Evolutionary conservation across 75 land plant species (phyloP).

Genomic region (Sequoiadendron giganteum): DNA sequence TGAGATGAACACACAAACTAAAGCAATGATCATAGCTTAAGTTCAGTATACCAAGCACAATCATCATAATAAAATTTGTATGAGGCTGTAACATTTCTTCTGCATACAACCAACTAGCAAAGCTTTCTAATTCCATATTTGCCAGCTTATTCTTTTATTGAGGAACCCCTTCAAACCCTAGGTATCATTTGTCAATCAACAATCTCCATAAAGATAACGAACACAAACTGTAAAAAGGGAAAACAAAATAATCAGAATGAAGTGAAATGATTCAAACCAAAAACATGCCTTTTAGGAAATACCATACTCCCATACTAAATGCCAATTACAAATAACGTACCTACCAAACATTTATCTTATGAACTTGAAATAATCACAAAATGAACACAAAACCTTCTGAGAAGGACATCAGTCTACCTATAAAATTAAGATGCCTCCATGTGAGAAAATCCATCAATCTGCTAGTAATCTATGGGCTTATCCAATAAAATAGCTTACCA

Average conservation of each 20-base stretch:
- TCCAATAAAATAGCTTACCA: background rate
- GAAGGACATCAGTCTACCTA: background rate
- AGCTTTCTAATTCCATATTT: background rate
- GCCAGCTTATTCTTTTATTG: background rate
- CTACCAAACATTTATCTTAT: background rate
- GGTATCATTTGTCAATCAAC: background rate
- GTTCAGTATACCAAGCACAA: background rate
- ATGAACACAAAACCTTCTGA: background rate
- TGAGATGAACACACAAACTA: background rate
- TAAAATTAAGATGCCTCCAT: background rate
- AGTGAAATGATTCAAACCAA: background rate
- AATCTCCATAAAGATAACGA: background rate
- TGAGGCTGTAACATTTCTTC: background rate
- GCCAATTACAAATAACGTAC: no score
- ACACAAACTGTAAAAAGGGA: background rate
- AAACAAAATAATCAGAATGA: background rate
- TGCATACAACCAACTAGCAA: background rate
- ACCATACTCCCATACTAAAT: no score
- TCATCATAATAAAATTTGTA: background rate
- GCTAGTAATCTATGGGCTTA: background rate
- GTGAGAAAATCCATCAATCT: background rate
- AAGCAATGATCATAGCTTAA: background rate
- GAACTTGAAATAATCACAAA: background rate
- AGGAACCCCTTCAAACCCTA: background rate
- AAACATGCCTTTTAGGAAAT: background rate